Evolutionary conservation across 2,329 filamentous ascomycete species (phyloP).

Genomic region (Arachnopeziza araneosa): DNA sequence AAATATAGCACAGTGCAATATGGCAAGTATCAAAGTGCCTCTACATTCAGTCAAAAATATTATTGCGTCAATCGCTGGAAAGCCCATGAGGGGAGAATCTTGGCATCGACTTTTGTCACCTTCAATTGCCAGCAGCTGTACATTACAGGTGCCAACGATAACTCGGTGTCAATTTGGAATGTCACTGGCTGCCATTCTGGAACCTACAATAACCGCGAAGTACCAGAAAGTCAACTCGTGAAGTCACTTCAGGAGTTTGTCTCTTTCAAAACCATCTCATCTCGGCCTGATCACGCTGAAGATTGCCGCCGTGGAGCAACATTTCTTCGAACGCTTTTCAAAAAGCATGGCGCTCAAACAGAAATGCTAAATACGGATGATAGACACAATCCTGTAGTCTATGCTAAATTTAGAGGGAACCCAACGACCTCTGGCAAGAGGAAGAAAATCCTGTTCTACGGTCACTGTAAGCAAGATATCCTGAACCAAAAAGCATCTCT

Average conservation of each 20-base stretch:
- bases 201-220: constrained; percentile 18
- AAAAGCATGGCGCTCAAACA: constrained; percentile 81
- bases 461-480: constrained; percentile 56
- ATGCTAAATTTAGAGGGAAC: constrained; percentile 79
- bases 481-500: background rate
- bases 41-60: constrained; percentile 68
- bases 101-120: constrained; percentile 72
- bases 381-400: constrained; percentile 81
- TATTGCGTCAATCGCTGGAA: constrained; percentile 72
- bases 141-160: constrained; percentile 91
- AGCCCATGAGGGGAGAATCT: constrained; percentile 80
- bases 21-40: constrained; percentile 45
- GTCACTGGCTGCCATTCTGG: constrained; percentile 41
- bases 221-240: constrained; percentile 51
- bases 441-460: constrained; percentile 92
- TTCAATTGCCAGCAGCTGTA: constrained; percentile 73
- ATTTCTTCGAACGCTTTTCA: constrained; percentile 84
- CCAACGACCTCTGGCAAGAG: constrained; percentile 57
- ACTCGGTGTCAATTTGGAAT: constrained; percentile 84
- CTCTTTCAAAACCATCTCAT: constrained; percentile 86
- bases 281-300: constrained; percentile 76
- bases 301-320: constrained; percentile 92
- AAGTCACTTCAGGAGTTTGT: constrained; percentile 80
- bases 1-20: constrained; percentile 64
- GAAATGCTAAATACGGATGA: constrained; percentile 83